A percentile compares a stretch with the other conserved stretches of the same genome.
Evolutionary conservation across 257 asterid genomes (phyloP).

Genomic region (Nicotiana otophora): DNA sequence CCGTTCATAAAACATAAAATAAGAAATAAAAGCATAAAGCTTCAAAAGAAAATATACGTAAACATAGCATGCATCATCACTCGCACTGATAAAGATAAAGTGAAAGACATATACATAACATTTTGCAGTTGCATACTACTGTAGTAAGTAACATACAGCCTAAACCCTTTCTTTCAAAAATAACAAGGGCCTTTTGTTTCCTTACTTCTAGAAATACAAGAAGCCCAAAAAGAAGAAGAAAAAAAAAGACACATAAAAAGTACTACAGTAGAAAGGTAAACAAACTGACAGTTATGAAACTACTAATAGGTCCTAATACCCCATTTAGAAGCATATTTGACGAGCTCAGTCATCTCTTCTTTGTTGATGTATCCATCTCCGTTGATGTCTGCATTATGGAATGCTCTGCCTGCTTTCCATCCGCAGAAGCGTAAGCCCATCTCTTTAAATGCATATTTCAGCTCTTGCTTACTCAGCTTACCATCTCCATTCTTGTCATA

Average conservation of each 20-base stretch:
- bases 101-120: neutral
- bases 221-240: neutral
- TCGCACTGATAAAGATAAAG: neutral
- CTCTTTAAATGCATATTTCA: neutral
- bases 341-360: constrained; percentile 6
- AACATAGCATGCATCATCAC: neutral
- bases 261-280: neutral
- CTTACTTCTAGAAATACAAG: neutral
- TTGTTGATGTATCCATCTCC: constrained; percentile 16
- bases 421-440: neutral
- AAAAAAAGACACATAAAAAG: neutral
- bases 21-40: neutral
- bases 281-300: neutral
- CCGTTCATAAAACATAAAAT: too few relatives aligned
- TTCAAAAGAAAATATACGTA: neutral
- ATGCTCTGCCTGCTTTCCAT: constrained; percentile 14
- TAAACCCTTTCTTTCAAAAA: neutral
- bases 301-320: constrained; percentile 5
- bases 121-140: neutral
- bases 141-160: neutral
- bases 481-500: constrained; percentile 23
- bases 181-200: neutral
- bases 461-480: constrained; percentile 8
- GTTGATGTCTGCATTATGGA: constrained; percentile 3
- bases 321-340: constrained; percentile 4